Evolutionary conservation across 441 rosid species (phyloP).

Genomic region (Geranium incanum): DNA sequence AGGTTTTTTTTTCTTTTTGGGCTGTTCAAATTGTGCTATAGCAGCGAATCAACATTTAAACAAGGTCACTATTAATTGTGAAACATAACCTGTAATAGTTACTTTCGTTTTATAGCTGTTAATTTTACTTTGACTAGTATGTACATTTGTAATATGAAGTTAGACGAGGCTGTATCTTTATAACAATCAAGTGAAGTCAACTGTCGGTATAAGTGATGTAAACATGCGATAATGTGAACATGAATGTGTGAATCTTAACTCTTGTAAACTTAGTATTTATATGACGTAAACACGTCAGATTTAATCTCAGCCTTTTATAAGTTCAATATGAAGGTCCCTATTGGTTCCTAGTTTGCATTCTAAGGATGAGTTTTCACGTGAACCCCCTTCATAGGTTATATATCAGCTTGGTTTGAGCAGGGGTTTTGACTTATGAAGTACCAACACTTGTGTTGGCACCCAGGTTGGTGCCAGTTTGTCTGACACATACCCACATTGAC

Average conservation of each 20-base stretch:
- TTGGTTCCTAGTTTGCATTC: too few relatives aligned
- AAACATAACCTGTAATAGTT: not conserved
- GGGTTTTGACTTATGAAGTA: not conserved
- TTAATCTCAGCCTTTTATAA: too few relatives aligned
- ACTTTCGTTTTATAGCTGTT: not conserved
- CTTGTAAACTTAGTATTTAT: too few relatives aligned
- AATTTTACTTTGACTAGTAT: not conserved
- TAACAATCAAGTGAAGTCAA: not conserved
- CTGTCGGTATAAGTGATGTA: too few relatives aligned
- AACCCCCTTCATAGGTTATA: not conserved
- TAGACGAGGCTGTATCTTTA: not conserved
- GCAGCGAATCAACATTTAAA: not conserved
- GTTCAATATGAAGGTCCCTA: too few relatives aligned
- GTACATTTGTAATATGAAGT: not conserved
- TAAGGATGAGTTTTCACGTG: too few relatives aligned
- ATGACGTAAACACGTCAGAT: too few relatives aligned
- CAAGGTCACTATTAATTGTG: not conserved
- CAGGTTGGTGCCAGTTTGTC: not conserved
- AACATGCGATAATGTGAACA: too few relatives aligned
- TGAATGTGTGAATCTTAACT: too few relatives aligned
- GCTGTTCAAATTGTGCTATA: not conserved
- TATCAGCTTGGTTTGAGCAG: not conserved
- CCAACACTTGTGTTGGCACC: not conserved
- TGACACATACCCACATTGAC: not conserved
- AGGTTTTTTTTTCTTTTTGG: not conserved